These are phyloP conservation scores for Venturia oleaginea DNA, from an alignment of 2,329 filamentous ascomycete genomes.

Conservation along the genomic window DNA sequence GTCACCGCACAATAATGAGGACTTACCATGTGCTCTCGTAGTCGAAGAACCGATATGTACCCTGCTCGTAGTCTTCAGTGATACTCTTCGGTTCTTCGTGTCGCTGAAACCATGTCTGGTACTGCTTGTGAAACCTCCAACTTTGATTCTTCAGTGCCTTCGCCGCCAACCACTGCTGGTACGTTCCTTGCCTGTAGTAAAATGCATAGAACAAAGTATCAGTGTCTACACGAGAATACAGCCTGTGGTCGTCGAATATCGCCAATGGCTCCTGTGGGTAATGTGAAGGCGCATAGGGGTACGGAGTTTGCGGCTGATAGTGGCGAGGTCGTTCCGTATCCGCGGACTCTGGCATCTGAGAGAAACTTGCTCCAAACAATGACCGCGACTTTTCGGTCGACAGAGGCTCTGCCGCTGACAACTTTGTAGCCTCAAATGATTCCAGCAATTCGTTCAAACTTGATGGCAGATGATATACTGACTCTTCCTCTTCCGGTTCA, in stretches of 20 bases:
- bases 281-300: slow-evolving; percentile 63
- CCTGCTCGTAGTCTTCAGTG: slow-evolving; percentile 97
- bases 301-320: slow-evolving; percentile 75
- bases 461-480: slow-evolving; percentile 84
- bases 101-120: slow-evolving; percentile 95
- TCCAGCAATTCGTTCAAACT: slow-evolving; percentile 84
- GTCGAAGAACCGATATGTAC: slow-evolving; percentile 98
- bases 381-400: slow-evolving; percentile 7
- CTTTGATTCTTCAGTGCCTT: slow-evolving; percentile 97
- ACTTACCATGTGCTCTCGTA: slow-evolving; percentile 97
- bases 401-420: slow-evolving; percentile 45
- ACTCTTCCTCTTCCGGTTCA: slow-evolving; percentile 54
- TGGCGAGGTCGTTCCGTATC: slow-evolving; percentile 77
- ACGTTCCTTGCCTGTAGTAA: slow-evolving; percentile 95
- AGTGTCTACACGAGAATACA: slow-evolving; percentile 85
- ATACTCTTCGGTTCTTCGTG: slow-evolving; percentile 98
- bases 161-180: slow-evolving; percentile 90
- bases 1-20: neutral
- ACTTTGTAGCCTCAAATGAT: slow-evolving; percentile 77
- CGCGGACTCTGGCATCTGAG: slow-evolving; percentile 66
- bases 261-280: slow-evolving; percentile 89
- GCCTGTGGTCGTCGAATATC: slow-evolving; percentile 80
- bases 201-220: slow-evolving; percentile 98
- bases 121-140: slow-evolving; percentile 99
- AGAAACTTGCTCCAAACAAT: slow-evolving; percentile 45